Base-by-base conservation (phyloP, 2,329 filamentous ascomycete genomes). In the Nemania sp. region DNA sequence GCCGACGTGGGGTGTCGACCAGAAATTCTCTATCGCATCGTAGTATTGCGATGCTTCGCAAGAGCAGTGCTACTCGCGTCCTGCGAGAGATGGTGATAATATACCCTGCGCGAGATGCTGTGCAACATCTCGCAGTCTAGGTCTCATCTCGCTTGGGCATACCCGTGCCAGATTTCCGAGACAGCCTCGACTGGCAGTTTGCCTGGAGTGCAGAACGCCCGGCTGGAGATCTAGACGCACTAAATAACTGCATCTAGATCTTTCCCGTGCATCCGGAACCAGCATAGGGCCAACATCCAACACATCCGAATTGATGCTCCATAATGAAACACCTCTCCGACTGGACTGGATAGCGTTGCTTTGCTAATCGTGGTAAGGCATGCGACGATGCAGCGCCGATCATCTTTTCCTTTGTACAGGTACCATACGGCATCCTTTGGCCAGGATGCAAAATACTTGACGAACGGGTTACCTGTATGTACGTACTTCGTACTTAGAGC, bases 1-100 rank as follows among this genome's bases (percentile, higher is more conserved):
- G n/a, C n/a, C 48, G 43, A 52, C 43, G 39, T 42, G 39, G 52
- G 8, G 42, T 34, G 37, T 11, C n/a, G 17, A 49, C 19, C 26
- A 14, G 11, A 17, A 37, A 26, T 37, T 51, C 46, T 47, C 42
- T 24, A 39, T n/a, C n/a, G n/a, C n/a, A n/a, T n/a, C n/a, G n/a
- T n/a, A n/a, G n/a, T n/a, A 42, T 48, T 30, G 24, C 31, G 37
- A 47, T 48, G n/a, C n/a, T n/a, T n/a, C n/a, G n/a, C n/a, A n/a
- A n/a, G n/a, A n/a, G n/a, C n/a, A n/a, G n/a, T n/a, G n/a, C n/a
- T n/a, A n/a, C n/a, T n/a, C n/a, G n/a, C n/a, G n/a, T n/a, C n/a
- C n/a, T n/a, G n/a, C n/a, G n/a, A n/a, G n/a, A n/a, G n/a, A n/a
- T n/a, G n/a, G n/a, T n/a, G n/a, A n/a, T n/a, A n/a, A n/a, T n/a